Percentiles rank a stretch among this genome's conserved stretches.
Conservation (phyloP, 192 early-diverging fungal genomes). For the Spizellomyces sp. region DNA sequence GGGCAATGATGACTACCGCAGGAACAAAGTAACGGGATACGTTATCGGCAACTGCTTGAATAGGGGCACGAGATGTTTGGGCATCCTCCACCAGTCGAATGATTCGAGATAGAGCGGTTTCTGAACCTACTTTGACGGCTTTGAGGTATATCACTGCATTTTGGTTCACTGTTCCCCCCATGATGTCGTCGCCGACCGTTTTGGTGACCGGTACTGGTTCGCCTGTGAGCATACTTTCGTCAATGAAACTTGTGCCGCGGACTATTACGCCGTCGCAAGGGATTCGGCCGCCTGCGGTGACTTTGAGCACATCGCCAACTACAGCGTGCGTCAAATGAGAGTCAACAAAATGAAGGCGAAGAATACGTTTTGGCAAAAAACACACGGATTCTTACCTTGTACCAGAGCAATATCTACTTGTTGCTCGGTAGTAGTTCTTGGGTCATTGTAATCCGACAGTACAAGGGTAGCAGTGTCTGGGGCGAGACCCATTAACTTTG, state of each 20-base stretch:
- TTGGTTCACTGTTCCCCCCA: slow-evolving; percentile 70
- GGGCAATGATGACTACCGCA: slow-evolving; percentile 66
- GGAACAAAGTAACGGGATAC: slow-evolving; percentile 94
- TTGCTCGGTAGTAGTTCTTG: slow-evolving; percentile 20
- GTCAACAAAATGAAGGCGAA: background rate
- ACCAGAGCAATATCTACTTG: slow-evolving; percentile 52
- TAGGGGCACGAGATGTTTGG: slow-evolving; percentile 91
- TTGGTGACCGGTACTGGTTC: slow-evolving; percentile 74
- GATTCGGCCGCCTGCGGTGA: slow-evolving; percentile 66
- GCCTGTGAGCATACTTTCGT: slow-evolving; percentile 84
- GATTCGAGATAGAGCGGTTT: slow-evolving; percentile 90
- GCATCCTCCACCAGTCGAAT: slow-evolving; percentile 90
- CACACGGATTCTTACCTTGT: slow-evolving; percentile 59
- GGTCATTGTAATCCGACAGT: too few relatives aligned
- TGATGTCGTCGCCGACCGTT: slow-evolving; percentile 41
- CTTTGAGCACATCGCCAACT: slow-evolving; percentile 77
- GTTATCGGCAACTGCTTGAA: slow-evolving; percentile 88
- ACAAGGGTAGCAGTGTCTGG: slow-evolving; percentile 72
- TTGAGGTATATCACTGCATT: slow-evolving; percentile 61
- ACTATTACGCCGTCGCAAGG: slow-evolving; percentile 73
- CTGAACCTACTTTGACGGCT: slow-evolving; percentile 57
- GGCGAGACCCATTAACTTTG: slow-evolving; percentile 72
- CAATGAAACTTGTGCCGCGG: slow-evolving; percentile 61
- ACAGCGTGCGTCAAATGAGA: slow-evolving; percentile 1
- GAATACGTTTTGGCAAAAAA: too few relatives aligned